Conservation (phyloP, 2,329 filamentous ascomycete genomes). For the Colletotrichum sp. region DNA sequence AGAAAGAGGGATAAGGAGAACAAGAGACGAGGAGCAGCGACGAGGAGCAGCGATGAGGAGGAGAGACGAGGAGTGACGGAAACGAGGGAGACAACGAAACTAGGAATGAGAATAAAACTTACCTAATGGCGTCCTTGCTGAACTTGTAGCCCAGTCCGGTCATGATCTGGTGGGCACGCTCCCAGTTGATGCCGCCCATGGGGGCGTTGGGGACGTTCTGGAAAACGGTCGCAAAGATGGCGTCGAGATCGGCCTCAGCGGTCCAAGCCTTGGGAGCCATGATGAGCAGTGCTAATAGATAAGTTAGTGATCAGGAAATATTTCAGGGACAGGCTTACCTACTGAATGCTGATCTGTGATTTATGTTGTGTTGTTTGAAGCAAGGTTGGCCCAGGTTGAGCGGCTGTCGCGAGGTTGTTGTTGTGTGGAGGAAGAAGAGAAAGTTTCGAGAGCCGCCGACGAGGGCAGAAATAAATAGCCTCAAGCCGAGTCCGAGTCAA, state of each 20-base stretch:
- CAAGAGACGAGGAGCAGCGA: too few species aligned
- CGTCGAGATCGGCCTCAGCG: conserved; percentile 38
- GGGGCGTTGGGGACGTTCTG: conserved; percentile 24
- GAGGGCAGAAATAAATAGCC: background rate
- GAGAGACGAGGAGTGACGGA: background rate
- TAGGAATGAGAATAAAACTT: conserved; percentile 19
- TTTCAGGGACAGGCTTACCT: too few species aligned
- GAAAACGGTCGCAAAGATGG: conserved; percentile 39
- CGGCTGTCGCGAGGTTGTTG: background rate
- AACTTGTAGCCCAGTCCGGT: conserved; percentile 36
- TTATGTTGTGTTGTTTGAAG: background rate
- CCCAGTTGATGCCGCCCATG: conserved; percentile 35
- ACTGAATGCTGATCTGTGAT: background rate
- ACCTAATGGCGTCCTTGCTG: conserved; percentile 44
- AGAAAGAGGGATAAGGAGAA: background rate
- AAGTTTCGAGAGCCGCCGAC: background rate
- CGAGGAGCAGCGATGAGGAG: background rate
- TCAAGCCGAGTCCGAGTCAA: background rate
- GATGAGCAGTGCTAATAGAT: background rate
- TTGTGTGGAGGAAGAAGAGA: background rate
- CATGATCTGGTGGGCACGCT: conserved; percentile 35
- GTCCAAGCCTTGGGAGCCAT: conserved; percentile 30
- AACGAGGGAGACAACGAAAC: background rate
- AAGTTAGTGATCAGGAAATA: background rate
- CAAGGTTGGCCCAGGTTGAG: background rate